Evolutionary conservation across 2,329 filamentous ascomycete genomes (phyloP).

Genomic region (Arthrobotrys sinensis): DNA sequence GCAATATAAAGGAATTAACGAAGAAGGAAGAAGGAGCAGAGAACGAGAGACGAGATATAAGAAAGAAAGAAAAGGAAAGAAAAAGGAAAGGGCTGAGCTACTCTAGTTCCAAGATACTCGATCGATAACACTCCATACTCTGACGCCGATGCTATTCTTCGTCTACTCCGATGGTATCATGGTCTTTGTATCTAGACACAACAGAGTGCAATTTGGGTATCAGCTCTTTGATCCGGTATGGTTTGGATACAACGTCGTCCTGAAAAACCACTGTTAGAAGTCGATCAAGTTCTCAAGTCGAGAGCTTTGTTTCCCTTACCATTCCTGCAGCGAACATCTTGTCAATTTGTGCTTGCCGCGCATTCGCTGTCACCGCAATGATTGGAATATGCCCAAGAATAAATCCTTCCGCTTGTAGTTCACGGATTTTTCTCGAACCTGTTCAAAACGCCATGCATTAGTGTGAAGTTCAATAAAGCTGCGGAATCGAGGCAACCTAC

Average conservation of each 20-base stretch:
- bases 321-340: constrained; percentile 59
- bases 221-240: constrained; percentile 56
- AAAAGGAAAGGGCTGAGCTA: constrained; percentile 1
- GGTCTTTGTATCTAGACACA: constrained; percentile 29
- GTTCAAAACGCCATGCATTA: constrained; percentile 4
- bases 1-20: neutral
- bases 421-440: constrained; percentile 63
- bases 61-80: constrained; percentile 3
- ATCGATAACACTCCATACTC: constrained; percentile 18
- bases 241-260: constrained; percentile 59
- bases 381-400: constrained; percentile 68
- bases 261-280: constrained; percentile 14
- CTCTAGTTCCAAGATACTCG: constrained; percentile 16
- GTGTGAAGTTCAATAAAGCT: constrained; percentile 20
- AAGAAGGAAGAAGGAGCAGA: neutral
- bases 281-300: neutral
- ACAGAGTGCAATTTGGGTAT: constrained; percentile 59
- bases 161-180: neutral
- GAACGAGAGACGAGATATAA: neutral
- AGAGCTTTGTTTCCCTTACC: constrained; percentile 28
- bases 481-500: constrained; percentile 64
- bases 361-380: constrained; percentile 71
- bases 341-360: constrained; percentile 63
- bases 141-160: constrained; percentile 23
- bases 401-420: constrained; percentile 66